Evolutionary conservation across 768 basidiomycete genomes (phyloP).

Genomic region (Leccinum variicolor): DNA sequence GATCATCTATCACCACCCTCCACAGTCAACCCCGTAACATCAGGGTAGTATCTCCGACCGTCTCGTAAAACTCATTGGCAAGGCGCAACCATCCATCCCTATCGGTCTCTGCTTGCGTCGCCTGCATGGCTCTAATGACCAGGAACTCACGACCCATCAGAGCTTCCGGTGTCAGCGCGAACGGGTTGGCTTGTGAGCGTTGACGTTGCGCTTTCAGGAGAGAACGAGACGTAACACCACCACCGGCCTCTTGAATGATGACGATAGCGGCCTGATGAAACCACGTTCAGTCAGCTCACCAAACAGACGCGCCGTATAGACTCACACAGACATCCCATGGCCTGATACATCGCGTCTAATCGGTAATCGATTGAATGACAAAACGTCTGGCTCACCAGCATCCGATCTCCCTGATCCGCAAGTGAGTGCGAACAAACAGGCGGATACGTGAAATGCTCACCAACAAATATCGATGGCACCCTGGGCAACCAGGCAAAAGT

Average conservation of each 20-base stretch:
- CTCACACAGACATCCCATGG: slow-evolving; percentile 84
- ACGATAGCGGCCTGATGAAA: slow-evolving; percentile 68
- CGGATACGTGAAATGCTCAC: slow-evolving; percentile 35
- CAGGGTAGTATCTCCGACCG: slow-evolving; percentile 62
- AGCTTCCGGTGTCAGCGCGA: slow-evolving; percentile 63
- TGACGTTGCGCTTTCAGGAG: slow-evolving; percentile 40
- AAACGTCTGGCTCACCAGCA: slow-evolving; percentile 43
- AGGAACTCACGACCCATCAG: slow-evolving; percentile 78
- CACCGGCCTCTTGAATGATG: slow-evolving; percentile 87
- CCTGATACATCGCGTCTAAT: slow-evolving; percentile 25
- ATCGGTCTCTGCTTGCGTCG: slow-evolving; percentile 56
- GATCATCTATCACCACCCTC: not conserved
- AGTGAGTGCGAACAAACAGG: not conserved
- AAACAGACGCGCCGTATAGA: not conserved
- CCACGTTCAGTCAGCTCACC: not conserved
- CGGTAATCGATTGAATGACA: not conserved
- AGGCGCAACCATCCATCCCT: slow-evolving; percentile 71
- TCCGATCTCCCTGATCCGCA: slow-evolving; percentile 67
- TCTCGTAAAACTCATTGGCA: slow-evolving; percentile 79
- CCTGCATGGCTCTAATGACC: slow-evolving; percentile 64
- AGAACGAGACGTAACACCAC: slow-evolving; percentile 62
- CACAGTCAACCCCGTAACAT: slow-evolving; percentile 29
- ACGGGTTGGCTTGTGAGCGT: slow-evolving; percentile 32
- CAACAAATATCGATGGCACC: slow-evolving; percentile 87
- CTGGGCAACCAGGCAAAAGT: slow-evolving; percentile 83